Evolutionary conservation across 2,329 filamentous ascomycete genomes (phyloP), one percentile per base, ranked within the genome.

Genomic region (Penicillium sp.): DNA sequence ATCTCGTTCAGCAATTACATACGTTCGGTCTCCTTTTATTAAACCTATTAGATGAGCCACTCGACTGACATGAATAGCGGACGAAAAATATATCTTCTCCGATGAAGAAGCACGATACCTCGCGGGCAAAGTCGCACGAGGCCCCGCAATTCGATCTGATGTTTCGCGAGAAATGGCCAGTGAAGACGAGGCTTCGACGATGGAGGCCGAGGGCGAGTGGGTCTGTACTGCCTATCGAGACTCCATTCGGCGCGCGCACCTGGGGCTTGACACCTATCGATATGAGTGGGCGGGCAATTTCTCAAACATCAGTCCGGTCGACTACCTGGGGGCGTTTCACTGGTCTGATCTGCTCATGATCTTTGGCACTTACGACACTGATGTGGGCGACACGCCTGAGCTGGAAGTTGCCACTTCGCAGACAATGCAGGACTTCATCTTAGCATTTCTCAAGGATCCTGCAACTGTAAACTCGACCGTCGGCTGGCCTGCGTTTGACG

Each of bases 291-390:
- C 67, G 3, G 75, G 74, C 49, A 72, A 73, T 53, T 78, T 75
- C 60, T 64, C 71, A 20, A 77, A 78, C 57, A 68, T 77, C 35
- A 66, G 69, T 14, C 70, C 70, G 0, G 63, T 64, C 24, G 57
- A 64, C 2, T 79, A 74, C 73, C 65, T 77, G 46, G 75, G 75
- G 5, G 75, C 74, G 1, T 78, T 74, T 52, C 76, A 78, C 57
- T 67, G 65, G 42, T 64, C 65, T 6, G 65, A 66, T 45, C 46
- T 66, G 5, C 45, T 61, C 5, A 60, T 67, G 59, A 59, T 63
- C 24, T 66, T 65, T 30, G 64, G 65, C 2, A 61, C 60, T 2
- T 61, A 64, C 28, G 40, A 56, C 12, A 49, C 61, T 21, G 53
- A 59, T 42, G 42, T 57, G 6, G 59, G 60, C 9, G 26, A 60